Evolutionary conservation across 2,329 filamentous ascomycete species (phyloP).

Genomic region (Didymosphaeria variabile): DNA sequence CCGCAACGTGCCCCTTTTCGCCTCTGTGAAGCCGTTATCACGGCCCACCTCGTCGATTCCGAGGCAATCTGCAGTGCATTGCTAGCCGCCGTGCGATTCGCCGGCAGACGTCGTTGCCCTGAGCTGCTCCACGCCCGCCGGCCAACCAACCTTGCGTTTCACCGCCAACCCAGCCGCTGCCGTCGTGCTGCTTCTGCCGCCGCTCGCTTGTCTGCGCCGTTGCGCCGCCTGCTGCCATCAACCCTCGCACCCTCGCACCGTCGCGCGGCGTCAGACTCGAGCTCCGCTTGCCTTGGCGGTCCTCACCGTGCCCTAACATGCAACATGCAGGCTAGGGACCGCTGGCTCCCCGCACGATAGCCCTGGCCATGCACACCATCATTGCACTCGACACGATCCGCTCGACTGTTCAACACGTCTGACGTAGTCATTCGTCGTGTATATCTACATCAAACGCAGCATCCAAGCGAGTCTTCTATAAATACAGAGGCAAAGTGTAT

Average conservation of each 20-base stretch:
- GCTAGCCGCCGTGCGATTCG: constrained; percentile 30
- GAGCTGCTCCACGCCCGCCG: constrained; percentile 13
- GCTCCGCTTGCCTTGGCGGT: neutral
- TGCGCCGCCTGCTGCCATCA: constrained; percentile 3
- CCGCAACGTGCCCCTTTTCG: constrained; percentile 6
- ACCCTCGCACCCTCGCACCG: neutral
- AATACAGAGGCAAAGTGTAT: neutral
- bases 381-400: neutral
- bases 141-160: constrained; percentile 30
- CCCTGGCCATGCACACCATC: neutral
- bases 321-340: neutral
- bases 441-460: neutral
- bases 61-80: constrained; percentile 26
- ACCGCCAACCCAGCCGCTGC: constrained; percentile 26
- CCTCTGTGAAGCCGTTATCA: constrained; percentile 3
- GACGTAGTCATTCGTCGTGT: neutral
- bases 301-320: neutral
- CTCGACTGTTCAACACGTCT: neutral
- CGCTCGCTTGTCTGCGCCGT: constrained; percentile 12
- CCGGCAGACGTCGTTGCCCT: constrained; percentile 22
- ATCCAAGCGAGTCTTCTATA: neutral
- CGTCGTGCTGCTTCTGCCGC: constrained; percentile 20
- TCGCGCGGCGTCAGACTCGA: neutral
- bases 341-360: neutral
- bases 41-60: constrained; percentile 16